A percentile compares a stretch with the other conserved stretches of the same genome.
Conservation (phyloP, 176 grass and related monocot species). For the Cocos nucifera region DNA sequence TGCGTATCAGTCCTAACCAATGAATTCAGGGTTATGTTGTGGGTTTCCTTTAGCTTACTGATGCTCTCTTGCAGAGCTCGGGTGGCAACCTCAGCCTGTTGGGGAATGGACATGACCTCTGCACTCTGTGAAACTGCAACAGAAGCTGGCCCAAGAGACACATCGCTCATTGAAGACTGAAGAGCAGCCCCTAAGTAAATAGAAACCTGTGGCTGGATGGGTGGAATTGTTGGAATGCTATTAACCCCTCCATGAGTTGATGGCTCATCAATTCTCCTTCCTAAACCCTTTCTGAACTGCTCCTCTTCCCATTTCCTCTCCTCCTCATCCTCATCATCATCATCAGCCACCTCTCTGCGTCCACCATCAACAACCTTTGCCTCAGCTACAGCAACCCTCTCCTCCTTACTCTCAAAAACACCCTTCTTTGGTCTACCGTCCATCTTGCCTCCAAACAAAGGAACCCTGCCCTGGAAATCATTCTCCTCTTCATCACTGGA, state of each 20-base stretch:
- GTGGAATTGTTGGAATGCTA: conserved; percentile 18
- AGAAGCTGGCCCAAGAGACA: conserved; percentile 23
- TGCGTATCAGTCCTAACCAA: conserved; percentile 55
- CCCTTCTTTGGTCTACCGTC: conserved; percentile 36
- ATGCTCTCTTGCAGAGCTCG: conserved; percentile 71
- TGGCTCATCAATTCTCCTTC: conserved; percentile 55
- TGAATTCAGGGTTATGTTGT: conserved; percentile 53
- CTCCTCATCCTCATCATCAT: conserved; percentile 43
- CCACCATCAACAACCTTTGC: conserved; percentile 26
- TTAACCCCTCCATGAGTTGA: conserved; percentile 38
- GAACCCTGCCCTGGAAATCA: conserved; percentile 53
- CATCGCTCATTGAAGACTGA: conserved; percentile 19
- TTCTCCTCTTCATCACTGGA: conserved; percentile 89
- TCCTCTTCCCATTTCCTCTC: conserved; percentile 97
- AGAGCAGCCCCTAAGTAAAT: conserved; percentile 16
- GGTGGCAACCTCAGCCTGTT: conserved; percentile 73
- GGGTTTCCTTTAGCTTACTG: conserved; percentile 62
- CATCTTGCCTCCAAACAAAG: conserved; percentile 48
- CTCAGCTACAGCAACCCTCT: conserved; percentile 31
- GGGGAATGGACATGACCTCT: conserved; percentile 67
- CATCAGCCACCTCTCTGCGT: conserved; percentile 29
- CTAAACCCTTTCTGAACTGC: conserved; percentile 76
- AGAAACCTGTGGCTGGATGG: conserved; percentile 39
- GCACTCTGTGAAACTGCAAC: conserved; percentile 39
- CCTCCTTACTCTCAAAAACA: conserved; percentile 41